Evolutionary conservation across 371 early-diverging fungal genomes (phyloP).

Genomic region (Apophysomyces ossiformis): DNA sequence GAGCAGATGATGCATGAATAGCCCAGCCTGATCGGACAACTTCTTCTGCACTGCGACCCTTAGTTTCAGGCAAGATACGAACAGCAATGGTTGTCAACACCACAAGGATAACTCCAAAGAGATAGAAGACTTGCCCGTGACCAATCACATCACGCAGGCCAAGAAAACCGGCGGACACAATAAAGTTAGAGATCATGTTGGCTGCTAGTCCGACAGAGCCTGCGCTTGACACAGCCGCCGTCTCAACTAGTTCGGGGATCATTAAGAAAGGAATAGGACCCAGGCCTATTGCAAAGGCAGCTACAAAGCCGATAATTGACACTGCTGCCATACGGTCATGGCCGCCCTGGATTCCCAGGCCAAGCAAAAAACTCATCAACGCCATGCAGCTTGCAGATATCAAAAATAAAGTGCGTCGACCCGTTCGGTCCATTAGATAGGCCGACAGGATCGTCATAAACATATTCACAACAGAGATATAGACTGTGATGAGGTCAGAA

Average conservation of each 20-base stretch:
- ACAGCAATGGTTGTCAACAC: constrained; percentile 53
- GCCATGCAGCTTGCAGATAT: constrained; percentile 69
- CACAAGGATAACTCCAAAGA: constrained; percentile 65
- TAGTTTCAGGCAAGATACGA: constrained; percentile 82
- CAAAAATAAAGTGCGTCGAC: constrained; percentile 81
- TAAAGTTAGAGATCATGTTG: constrained; percentile 79
- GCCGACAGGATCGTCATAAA: constrained; percentile 75
- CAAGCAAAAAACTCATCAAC: constrained; percentile 57
- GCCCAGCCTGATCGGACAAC: constrained; percentile 50
- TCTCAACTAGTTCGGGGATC: constrained; percentile 83
- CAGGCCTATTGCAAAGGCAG: constrained; percentile 88
- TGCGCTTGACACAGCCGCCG: constrained; percentile 70
- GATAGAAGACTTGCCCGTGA: constrained; percentile 70
- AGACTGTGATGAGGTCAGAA: constrained; percentile 69
- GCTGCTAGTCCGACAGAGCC: constrained; percentile 69
- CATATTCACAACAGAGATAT: constrained; percentile 79
- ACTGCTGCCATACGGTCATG: constrained; percentile 61
- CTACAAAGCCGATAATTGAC: constrained; percentile 79
- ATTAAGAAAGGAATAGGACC: constrained; percentile 90
- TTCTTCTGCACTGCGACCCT: constrained; percentile 62
- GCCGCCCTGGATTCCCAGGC: constrained; percentile 60
- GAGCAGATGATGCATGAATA: constrained; percentile 19
- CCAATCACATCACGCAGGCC: constrained; percentile 63
- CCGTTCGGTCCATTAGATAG: constrained; percentile 79
- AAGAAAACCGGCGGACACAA: constrained; percentile 70